These are phyloP conservation scores for Verticillium dahliae DNA, from an alignment of 2,329 filamentous ascomycete species.

Conservation along the genomic window DNA sequence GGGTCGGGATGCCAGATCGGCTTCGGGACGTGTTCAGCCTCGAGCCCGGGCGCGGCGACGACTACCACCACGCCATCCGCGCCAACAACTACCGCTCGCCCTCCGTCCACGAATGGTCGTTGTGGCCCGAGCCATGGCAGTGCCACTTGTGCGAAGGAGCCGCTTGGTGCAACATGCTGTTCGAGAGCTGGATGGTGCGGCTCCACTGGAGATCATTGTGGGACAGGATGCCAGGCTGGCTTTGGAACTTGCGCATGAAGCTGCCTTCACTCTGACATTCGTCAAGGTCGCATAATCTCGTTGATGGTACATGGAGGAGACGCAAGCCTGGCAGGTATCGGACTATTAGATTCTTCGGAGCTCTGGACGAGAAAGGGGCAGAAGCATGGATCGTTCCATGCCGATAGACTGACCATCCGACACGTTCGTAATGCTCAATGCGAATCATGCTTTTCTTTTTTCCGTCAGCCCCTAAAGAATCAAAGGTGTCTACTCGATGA, in stretches of 20 bases:
- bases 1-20: conserved; percentile 27
- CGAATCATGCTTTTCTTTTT: no score
- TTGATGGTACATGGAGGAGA: no score
- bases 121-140: conserved; percentile 17
- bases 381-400: no score
- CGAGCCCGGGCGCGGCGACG: background rate
- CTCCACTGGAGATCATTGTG: conserved; percentile 29
- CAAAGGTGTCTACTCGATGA: background rate
- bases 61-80: conserved; percentile 2
- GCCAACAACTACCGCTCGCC: conserved; percentile 7
- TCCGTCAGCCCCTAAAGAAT: no score
- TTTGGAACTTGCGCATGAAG: conserved; percentile 18
- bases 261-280: background rate
- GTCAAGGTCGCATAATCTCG: no score
- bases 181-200: conserved; percentile 29
- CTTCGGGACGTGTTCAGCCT: conserved; percentile 18
- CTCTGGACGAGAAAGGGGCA: no score
- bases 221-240: conserved; percentile 26
- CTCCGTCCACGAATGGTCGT: conserved; percentile 16
- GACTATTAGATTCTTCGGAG: no score
- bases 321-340: no score
- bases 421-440: no score
- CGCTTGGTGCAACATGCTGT: conserved; percentile 16
- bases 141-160: conserved; percentile 15
- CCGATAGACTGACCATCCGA: no score